A percentile compares a stretch with the other conserved stretches of the same genome.
phyloP scores from a whole-genome alignment of 2,329 filamentous ascomycete species.

The Exophiala oligosperma region DNA sequence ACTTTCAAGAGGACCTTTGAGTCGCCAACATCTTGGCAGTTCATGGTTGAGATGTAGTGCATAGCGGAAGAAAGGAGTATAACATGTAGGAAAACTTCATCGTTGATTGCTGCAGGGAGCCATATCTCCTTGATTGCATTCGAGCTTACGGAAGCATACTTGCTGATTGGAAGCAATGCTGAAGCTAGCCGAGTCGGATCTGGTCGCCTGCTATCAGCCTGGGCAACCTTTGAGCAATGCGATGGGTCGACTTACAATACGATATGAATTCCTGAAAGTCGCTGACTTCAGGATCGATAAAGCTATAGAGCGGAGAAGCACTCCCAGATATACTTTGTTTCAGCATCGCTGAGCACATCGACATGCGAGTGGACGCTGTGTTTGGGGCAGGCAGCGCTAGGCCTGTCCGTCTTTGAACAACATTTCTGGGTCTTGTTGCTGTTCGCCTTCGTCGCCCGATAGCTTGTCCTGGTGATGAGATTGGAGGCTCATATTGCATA shows the following conservation, averaged over 20 bases:
- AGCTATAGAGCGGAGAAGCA: constrained; percentile 10
- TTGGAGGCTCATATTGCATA: constrained; percentile 12
- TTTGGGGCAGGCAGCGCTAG: not conserved
- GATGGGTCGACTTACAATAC: constrained; percentile 15
- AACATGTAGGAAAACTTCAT: constrained; percentile 21
- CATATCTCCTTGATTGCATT: constrained; percentile 20
- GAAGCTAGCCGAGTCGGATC: constrained; percentile 19
- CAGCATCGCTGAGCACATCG: not conserved
- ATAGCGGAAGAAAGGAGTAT: constrained; percentile 22
- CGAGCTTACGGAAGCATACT: constrained; percentile 8
- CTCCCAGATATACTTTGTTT: not conserved
- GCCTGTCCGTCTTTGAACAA: not conserved
- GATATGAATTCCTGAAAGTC: constrained; percentile 13
- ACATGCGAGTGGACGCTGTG: not conserved
- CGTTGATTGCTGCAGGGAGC: constrained; percentile 18
- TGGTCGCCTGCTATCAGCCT: not conserved
- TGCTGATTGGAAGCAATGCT: constrained; percentile 17
- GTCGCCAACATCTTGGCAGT: constrained; percentile 2
- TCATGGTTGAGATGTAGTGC: constrained; percentile 5
- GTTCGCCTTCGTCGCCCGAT: not conserved
- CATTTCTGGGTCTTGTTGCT: not conserved
- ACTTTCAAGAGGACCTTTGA: constrained; percentile 21
- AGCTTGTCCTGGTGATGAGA: not conserved
- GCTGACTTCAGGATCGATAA: constrained; percentile 22
- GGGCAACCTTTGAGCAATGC: not conserved